A percentile compares a stretch with the other conserved stretches of the same genome.
Conservation (phyloP, 2,329 filamentous ascomycete species). For the Pezicula neosporulosa region DNA sequence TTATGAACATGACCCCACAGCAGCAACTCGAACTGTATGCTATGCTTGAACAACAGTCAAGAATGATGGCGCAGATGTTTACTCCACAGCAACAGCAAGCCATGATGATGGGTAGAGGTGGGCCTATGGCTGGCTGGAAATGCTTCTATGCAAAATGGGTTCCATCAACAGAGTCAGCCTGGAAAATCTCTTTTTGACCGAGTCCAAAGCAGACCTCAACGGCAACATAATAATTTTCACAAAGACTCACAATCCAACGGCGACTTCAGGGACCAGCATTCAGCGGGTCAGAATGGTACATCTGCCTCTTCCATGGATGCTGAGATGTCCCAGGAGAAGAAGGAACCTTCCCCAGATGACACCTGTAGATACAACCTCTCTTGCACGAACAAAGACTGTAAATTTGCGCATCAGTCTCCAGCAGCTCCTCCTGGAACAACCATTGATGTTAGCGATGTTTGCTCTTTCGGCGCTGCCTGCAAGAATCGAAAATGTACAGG, state of each 20-base stretch:
- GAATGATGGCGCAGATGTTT: constrained; percentile 74
- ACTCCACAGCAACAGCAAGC: constrained; percentile 45
- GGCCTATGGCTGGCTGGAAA: constrained; percentile 49
- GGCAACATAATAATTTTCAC: constrained; percentile 16
- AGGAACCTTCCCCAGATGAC: constrained; percentile 58
- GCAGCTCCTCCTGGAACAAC: constrained; percentile 74
- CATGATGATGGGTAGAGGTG: constrained; percentile 49
- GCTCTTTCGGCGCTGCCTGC: constrained; percentile 85
- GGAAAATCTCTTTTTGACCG: constrained; percentile 72
- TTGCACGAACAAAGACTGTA: constrained; percentile 87
- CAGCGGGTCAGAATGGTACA: constrained; percentile 6
- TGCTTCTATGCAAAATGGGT: constrained; percentile 42
- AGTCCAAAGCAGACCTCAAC: constrained; percentile 44
- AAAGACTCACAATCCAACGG: constrained; percentile 9
- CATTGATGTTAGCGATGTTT: constrained; percentile 77
- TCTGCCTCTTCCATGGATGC: constrained; percentile 47
- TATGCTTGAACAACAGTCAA: constrained; percentile 81
- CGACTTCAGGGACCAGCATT: constrained; percentile 15
- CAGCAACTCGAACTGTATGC: constrained; percentile 72
- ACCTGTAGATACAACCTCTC: constrained; percentile 87
- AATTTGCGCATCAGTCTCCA: constrained; percentile 91
- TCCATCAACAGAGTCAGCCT: constrained; percentile 36
- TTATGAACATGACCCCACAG: constrained; percentile 56
- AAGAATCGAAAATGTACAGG: constrained; percentile 93
- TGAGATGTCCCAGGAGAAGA: constrained; percentile 57